Percentiles rank a stretch among this genome's conserved stretches.
Conservation (phyloP, 164 flowering plant species). For the Liquidambar formosana region DNA sequence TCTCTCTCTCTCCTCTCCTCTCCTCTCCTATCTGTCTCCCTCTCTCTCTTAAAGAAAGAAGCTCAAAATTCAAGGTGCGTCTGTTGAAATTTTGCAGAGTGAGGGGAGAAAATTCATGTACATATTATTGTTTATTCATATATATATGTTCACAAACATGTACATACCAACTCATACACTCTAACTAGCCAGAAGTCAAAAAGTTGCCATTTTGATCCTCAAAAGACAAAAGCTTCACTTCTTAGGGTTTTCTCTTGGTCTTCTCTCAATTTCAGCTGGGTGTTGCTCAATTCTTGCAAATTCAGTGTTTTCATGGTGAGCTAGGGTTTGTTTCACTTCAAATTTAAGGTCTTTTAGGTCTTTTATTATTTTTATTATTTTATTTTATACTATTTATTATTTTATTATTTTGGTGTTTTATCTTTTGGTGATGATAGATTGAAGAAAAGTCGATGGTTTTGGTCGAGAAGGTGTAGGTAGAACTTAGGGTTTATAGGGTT, state of each 20-base stretch:
- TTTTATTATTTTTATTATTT: not conserved
- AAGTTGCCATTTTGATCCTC: slow-evolving; percentile 9
- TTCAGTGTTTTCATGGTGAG: not conserved
- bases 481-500: not conserved
- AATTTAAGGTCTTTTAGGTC: not conserved
- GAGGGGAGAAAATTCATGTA: not conserved
- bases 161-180: not conserved
- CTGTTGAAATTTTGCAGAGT: slow-evolving; percentile 5
- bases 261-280: slow-evolving; percentile 9
- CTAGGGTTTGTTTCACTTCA: not conserved
- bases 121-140: not conserved
- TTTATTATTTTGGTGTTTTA: not conserved
- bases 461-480: not conserved
- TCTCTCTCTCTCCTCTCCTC: no score
- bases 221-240: not conserved
- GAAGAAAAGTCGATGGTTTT: not conserved
- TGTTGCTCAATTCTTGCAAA: slow-evolving; percentile 4
- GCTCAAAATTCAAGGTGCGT: slow-evolving; percentile 20
- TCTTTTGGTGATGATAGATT: not conserved
- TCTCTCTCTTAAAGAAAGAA: not conserved
- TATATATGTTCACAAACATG: not conserved
- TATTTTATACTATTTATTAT: no score
- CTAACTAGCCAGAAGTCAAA: slow-evolving; percentile 15
- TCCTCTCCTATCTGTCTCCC: no score
- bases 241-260: slow-evolving; percentile 16